These are phyloP conservation scores for Ogataea nakhonphanomensis DNA, from an alignment of 805 yeast genomes.

Conservation along the genomic window DNA sequence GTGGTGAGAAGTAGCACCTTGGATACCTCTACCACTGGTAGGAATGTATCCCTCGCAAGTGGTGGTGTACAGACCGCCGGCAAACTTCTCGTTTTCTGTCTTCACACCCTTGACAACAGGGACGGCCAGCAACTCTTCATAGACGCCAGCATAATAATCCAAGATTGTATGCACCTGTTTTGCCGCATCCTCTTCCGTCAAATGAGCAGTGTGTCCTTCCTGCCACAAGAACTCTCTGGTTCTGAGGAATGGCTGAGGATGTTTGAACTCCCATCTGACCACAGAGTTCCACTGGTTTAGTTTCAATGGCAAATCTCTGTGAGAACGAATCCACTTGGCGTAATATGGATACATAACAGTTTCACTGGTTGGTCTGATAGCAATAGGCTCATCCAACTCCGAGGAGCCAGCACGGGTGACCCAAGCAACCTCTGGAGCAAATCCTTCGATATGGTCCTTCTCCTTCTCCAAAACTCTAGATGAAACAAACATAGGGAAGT, in stretches of 20 bases:
- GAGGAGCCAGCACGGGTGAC: conserved; percentile 94
- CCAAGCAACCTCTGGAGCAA: conserved; percentile 99
- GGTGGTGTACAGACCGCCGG: conserved; percentile 95
- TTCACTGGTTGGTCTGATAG: conserved; percentile 98
- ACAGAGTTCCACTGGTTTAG: conserved; percentile 99
- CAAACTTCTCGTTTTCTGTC: conserved; percentile 97
- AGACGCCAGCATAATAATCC: conserved; percentile 79
- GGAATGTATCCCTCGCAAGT: conserved; percentile 97
- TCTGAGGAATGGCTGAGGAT: conserved; percentile 98
- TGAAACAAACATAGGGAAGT: conserved; percentile 98
- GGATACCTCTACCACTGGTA: conserved; percentile 99
- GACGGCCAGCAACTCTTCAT: conserved; percentile 91
- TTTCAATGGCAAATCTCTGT: conserved; percentile 94
- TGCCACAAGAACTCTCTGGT: conserved; percentile 99
- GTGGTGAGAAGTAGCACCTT: conserved; percentile 98
- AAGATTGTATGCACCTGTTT: conserved; percentile 83
- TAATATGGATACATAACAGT: conserved; percentile 99
- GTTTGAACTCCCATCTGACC: conserved; percentile 99
- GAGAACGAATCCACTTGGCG: conserved; percentile 98
- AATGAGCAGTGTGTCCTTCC: conserved; percentile 98
- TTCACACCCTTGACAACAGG: conserved; percentile 94
- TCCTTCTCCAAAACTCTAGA: conserved; percentile 90
- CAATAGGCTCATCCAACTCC: conserved; percentile 96
- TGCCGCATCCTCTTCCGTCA: conserved; percentile 76
- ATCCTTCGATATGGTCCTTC: conserved; percentile 98